Evolutionary conservation across 768 basidiomycete species (phyloP), one percentile per base, ranked within the genome.

Genomic region (Podaxis carcinomalis): DNA sequence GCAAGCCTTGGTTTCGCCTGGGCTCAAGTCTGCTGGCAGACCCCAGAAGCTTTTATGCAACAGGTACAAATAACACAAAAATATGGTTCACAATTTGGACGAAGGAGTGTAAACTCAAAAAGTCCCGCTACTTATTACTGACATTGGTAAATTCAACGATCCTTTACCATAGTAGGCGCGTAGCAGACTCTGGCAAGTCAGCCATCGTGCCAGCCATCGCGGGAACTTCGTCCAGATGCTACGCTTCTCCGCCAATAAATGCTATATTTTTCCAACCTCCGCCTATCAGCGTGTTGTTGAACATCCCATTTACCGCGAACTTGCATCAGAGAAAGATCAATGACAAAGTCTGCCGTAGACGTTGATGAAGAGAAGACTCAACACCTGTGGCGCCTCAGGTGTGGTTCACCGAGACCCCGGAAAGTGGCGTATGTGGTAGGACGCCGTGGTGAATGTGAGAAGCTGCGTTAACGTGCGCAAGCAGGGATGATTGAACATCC

Each of bases 231-330:
- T 25, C 50, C 27, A 32, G 27, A 27, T 27, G 50, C 25, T 51
- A 27, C 13, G 13, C 28, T 25, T 14, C 25, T 11, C 23, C 14
- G 16, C 13, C 50, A 28, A 51, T 28, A 25, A 51, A 28, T 4
- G 23, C 21, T 4, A 11, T 28, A 56, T 14, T 57, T 14, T 5
- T 19, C 39, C 4, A 51, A 37, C 14, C 46, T 71, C 7, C 7
- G 63, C 67, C 3, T 65, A 63, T 39, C 67, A 72, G 27, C 58
- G 71, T 1, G 65, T 66, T 3, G 21, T 56, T 16, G 35, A 25
- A 0, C 11, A 52, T 28, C 62, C 66, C n/a, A 21, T 19, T 13
- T 5, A 58, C 0, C 55, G 57, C 9, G 39, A 49, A 6, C 51
- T 49, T 68, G 7, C 46, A 63, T 2, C 32, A 56, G 2, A 52